Conservation (phyloP, 1,139 yeast genomes). For the Yamadazyma pseudoaaseri region DNA sequence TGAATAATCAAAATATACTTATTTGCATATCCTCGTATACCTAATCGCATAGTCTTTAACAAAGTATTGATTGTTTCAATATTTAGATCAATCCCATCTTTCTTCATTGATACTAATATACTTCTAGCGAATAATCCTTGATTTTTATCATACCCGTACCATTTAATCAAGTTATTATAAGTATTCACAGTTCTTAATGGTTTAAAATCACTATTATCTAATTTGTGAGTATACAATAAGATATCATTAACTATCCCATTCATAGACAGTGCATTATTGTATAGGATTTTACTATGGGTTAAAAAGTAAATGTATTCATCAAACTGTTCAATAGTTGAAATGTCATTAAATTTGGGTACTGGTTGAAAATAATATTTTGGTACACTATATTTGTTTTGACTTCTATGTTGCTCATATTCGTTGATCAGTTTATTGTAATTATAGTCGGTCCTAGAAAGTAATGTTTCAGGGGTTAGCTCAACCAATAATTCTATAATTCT, state of each 20-base stretch:
- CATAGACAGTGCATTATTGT: constrained; percentile 36
- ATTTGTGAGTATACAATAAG: constrained; percentile 37
- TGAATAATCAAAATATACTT: constrained; percentile 26
- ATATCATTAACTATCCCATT: constrained; percentile 41
- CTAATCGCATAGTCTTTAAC: constrained; percentile 28
- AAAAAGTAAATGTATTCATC: constrained; percentile 36
- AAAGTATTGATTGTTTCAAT: constrained; percentile 41
- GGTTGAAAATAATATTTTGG: constrained; percentile 30
- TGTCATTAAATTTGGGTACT: constrained; percentile 34
- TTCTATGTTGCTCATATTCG: constrained; percentile 7
- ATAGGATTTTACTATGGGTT: constrained; percentile 35
- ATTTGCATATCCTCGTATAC: constrained; percentile 32
- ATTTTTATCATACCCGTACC: constrained; percentile 41
- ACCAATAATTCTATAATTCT: constrained; percentile 32
- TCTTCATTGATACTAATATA: constrained; percentile 39
- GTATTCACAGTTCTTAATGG: constrained; percentile 35
- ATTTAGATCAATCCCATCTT: constrained; percentile 43
- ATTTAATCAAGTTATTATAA: constrained; percentile 41
- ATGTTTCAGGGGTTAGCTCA: constrained; percentile 30
- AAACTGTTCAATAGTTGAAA: constrained; percentile 29
- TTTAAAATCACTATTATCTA: constrained; percentile 30
- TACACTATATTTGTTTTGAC: constrained; percentile 9
- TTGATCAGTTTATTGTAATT: constrained; percentile 7
- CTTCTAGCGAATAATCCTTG: constrained; percentile 46
- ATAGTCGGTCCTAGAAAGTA: constrained; percentile 7